A percentile compares a stretch with the other conserved stretches of the same genome.
Evolutionary conservation across 2,329 filamentous ascomycete genomes (phyloP).

Genomic region (Venturia nashicola): DNA sequence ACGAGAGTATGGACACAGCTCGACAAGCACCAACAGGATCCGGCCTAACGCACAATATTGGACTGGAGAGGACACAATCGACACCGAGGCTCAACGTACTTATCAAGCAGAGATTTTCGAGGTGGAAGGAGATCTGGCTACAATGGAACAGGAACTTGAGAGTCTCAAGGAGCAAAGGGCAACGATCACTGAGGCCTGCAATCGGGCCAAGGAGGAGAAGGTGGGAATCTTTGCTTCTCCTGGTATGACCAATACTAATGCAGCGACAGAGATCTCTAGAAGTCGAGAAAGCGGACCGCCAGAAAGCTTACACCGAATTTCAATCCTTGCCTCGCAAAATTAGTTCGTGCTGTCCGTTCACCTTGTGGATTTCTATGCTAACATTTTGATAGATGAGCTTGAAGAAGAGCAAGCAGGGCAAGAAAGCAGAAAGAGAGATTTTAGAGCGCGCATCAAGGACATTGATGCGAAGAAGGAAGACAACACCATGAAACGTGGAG

Average conservation of each 20-base stretch:
- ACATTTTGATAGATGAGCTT: constrained; percentile 10
- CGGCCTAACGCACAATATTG: constrained; percentile 56
- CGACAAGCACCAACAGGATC: constrained; percentile 56
- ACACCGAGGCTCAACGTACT: constrained; percentile 45
- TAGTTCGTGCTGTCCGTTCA: background rate
- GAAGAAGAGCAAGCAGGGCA: constrained; percentile 8
- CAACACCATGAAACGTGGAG: constrained; percentile 18
- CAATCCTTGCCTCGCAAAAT: constrained; percentile 7
- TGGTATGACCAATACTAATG: background rate
- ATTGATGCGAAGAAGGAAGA: background rate
- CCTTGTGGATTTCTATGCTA: background rate
- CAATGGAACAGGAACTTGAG: constrained; percentile 28
- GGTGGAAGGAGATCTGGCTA: constrained; percentile 26
- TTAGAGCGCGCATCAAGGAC: constrained; percentile 12
- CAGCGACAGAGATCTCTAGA: constrained; percentile 8
- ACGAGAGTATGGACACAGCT: constrained; percentile 66
- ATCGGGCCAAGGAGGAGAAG: background rate
- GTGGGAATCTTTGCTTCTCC: background rate
- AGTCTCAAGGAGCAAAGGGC: constrained; percentile 22
- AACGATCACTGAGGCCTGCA: background rate
- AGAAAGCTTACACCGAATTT: constrained; percentile 18
- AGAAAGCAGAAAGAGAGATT: background rate
- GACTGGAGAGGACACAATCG: constrained; percentile 60
- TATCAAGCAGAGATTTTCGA: constrained; percentile 38
- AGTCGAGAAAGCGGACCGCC: constrained; percentile 16